Evolutionary conservation across 495 filamentous ascomycete genomes (phyloP).

Genomic region (Penicillium bovifimosum): DNA sequence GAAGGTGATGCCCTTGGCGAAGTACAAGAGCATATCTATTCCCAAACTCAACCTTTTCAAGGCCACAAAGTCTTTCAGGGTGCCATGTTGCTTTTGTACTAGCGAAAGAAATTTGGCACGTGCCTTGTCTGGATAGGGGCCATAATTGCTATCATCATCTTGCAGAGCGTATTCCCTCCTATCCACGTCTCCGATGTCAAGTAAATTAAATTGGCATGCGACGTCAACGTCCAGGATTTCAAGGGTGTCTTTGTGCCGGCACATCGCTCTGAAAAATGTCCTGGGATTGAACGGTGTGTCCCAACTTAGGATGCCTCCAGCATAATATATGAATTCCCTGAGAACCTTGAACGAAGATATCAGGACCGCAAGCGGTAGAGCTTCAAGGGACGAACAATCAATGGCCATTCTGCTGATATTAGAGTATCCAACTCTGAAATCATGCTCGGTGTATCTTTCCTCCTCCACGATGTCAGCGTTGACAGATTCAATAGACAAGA

Average conservation of each 20-base stretch:
- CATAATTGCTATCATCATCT: neutral
- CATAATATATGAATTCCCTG: constrained; percentile 16
- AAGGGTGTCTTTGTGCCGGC: constrained; percentile 20
- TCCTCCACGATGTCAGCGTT: constrained; percentile 13
- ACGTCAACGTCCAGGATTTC: constrained; percentile 24
- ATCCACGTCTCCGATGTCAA: neutral
- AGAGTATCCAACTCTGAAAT: constrained; percentile 4
- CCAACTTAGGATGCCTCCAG: too few relatives aligned
- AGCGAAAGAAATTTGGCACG: neutral
- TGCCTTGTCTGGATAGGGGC: rapidly evolving
- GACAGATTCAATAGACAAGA: constrained; percentile 24
- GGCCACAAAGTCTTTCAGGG: constrained; percentile 17
- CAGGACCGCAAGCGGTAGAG: constrained; percentile 7
- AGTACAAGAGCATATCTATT: constrained; percentile 20
- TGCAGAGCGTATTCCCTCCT: neutral
- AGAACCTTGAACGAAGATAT: constrained; percentile 19
- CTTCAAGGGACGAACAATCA: constrained; percentile 12
- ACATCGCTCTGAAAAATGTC: constrained; percentile 19
- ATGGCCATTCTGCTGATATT: constrained; percentile 19
- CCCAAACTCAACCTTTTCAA: constrained; percentile 21
- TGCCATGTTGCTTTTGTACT: neutral
- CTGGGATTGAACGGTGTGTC: constrained; percentile 21
- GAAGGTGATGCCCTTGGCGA: constrained; percentile 18
- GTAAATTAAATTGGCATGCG: constrained; percentile 3
- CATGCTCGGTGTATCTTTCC: neutral